Conservation (phyloP, 176 grass and related monocot genomes). For the Hyparrhenia diplandra region DNA sequence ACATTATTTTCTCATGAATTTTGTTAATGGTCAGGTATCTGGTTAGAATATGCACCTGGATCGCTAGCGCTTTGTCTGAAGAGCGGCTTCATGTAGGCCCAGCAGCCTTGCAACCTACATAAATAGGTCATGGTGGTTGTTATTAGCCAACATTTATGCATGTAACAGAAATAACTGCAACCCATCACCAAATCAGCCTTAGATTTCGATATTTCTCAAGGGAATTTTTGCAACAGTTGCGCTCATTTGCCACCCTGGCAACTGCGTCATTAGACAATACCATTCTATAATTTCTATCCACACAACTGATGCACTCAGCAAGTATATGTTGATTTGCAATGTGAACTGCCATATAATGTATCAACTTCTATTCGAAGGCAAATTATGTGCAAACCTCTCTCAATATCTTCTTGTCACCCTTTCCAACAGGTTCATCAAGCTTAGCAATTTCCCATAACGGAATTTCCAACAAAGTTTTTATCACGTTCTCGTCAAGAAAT, state of each 20-base stretch:
- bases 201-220: background rate
- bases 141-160: background rate
- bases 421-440: constrained; percentile 75
- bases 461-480: constrained; percentile 67
- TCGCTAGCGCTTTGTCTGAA: constrained; percentile 84
- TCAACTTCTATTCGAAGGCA: background rate
- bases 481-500: constrained; percentile 89
- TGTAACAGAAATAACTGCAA: background rate
- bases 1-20: background rate
- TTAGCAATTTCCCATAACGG: constrained; percentile 83
- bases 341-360: background rate
- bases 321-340: background rate
- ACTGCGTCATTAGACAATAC: background rate
- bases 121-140: background rate
- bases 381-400: constrained; percentile 66
- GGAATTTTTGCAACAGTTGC: background rate
- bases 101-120: constrained; percentile 71
- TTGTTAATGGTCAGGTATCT: background rate
- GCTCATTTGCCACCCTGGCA: background rate
- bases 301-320: background rate
- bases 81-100: constrained; percentile 66
- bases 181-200: background rate
- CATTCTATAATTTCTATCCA: background rate
- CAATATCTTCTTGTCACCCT: constrained; percentile 93
- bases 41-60: constrained; percentile 64